phyloP scores from a whole-genome alignment of 495 filamentous ascomycete genomes.

The Penicillium malachiteum region DNA sequence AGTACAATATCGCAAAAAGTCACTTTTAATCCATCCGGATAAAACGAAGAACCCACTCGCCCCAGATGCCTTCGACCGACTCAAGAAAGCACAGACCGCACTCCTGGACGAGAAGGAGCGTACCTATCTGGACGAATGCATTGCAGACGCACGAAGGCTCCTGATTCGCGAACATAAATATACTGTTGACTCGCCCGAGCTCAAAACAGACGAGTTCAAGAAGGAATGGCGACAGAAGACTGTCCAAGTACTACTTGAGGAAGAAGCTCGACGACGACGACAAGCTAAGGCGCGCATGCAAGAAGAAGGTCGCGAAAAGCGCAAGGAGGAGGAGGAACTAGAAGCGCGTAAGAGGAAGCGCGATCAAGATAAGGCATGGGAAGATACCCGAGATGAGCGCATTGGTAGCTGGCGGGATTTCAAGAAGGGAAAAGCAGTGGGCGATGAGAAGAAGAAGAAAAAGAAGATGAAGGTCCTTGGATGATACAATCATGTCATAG shows the following conservation, averaged over 20 bases:
- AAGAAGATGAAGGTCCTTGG: constrained; percentile 92
- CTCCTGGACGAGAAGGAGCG: constrained; percentile 94
- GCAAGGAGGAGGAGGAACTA: constrained; percentile 81
- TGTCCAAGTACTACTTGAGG: constrained; percentile 88
- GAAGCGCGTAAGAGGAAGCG: constrained; percentile 88
- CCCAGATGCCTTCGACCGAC: constrained; percentile 93
- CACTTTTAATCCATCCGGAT: constrained; percentile 96
- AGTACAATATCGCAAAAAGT: constrained; percentile 87
- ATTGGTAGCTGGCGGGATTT: constrained; percentile 96
- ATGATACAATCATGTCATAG: constrained; percentile 17
- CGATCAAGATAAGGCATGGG: constrained; percentile 91
- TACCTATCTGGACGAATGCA: constrained; percentile 83
- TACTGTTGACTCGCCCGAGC: constrained; percentile 82
- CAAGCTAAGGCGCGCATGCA: constrained; percentile 93
- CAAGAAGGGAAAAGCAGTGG: constrained; percentile 64
- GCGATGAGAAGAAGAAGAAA: constrained; percentile 66
- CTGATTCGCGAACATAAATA: constrained; percentile 91
- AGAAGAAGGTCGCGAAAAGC: constrained; percentile 91
- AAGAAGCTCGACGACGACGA: constrained; percentile 78
- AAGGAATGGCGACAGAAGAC: constrained; percentile 88
- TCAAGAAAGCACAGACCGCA: constrained; percentile 89
- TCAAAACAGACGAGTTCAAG: constrained; percentile 74
- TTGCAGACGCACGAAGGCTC: constrained; percentile 91
- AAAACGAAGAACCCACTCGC: constrained; percentile 91
- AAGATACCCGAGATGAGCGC: constrained; percentile 83